Conservation (phyloP, 106 monocot genomes). For the Xerophyta viscosa region DNA sequence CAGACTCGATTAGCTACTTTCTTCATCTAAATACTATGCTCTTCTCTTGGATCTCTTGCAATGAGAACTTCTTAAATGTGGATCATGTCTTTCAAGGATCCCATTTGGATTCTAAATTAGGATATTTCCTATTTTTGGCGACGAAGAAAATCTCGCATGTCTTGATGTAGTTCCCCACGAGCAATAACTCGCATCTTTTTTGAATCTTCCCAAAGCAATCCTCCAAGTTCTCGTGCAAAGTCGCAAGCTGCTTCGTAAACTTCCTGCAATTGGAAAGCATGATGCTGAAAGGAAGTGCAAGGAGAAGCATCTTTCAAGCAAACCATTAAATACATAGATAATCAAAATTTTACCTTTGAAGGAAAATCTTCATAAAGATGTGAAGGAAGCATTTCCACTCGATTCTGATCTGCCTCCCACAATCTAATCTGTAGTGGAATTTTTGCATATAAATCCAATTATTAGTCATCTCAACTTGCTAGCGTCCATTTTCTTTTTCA, state of each 20-base stretch:
- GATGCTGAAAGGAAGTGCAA: background rate
- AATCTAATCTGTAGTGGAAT: slow-evolving; percentile 65
- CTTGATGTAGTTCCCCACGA: slow-evolving; percentile 65
- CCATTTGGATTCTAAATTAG: too few species aligned
- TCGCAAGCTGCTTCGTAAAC: slow-evolving; percentile 86
- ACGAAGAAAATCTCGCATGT: slow-evolving; percentile 85
- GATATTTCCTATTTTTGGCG: slow-evolving; percentile 68
- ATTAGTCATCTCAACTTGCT: too few species aligned
- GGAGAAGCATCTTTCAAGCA: background rate
- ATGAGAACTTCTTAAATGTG: too few species aligned
- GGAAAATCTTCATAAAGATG: slow-evolving; percentile 99
- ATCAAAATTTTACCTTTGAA: slow-evolving; percentile 42
- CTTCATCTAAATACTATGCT: too few species aligned
- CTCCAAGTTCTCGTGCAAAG: slow-evolving; percentile 72
- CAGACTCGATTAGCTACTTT: too few species aligned
- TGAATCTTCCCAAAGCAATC: slow-evolving; percentile 73
- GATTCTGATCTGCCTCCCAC: slow-evolving; percentile 90
- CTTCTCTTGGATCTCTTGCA: too few species aligned
- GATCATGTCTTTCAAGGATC: too few species aligned
- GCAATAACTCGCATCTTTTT: slow-evolving; percentile 72
- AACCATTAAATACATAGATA: background rate
- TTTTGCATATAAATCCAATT: background rate
- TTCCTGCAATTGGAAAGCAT: slow-evolving; percentile 36
- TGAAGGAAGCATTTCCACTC: slow-evolving; percentile 74
- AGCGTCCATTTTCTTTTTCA: background rate